These are phyloP conservation scores for Olyra latifolia DNA, from an alignment of 176 grass and related monocot genomes.

Conservation along the genomic window DNA sequence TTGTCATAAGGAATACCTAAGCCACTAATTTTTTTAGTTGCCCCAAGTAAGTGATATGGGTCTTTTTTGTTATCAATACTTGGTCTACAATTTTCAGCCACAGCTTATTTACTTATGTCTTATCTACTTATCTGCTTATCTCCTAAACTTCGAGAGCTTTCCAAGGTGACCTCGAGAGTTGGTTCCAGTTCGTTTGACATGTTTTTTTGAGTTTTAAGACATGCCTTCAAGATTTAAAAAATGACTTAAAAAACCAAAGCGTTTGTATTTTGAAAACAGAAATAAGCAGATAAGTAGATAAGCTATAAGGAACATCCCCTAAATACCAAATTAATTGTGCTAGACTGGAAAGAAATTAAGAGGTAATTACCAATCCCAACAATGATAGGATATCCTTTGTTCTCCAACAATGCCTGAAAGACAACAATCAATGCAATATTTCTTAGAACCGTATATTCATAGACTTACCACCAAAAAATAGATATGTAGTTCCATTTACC, in stretches of 20 bases:
- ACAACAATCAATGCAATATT: slow-evolving; percentile 23
- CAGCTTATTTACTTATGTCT: no score
- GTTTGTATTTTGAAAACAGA: no score
- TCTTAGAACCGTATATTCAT: not conserved
- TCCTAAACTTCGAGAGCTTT: no score
- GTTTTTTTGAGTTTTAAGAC: no score
- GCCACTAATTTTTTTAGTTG: not conserved
- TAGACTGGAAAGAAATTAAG: not conserved
- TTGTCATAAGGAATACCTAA: slow-evolving; percentile 20
- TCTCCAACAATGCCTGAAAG: slow-evolving; percentile 93
- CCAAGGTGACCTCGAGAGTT: no score
- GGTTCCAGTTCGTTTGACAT: no score
- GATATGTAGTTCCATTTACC: slow-evolving; percentile 33
- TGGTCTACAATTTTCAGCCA: not conserved
- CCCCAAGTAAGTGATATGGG: not conserved
- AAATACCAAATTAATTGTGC: slow-evolving; percentile 6
- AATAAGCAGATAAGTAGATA: no score
- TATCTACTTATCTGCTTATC: no score
- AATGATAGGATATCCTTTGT: slow-evolving; percentile 96
- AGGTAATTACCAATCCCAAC: slow-evolving; percentile 85
- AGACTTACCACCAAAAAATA: not conserved
- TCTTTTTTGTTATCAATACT: slow-evolving; percentile 14
- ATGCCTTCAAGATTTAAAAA: no score
- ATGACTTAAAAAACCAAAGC: no score
- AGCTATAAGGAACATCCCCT: no score